Evolutionary conservation across 2,329 filamentous ascomycete genomes (phyloP), one percentile per base, ranked within the genome.

Genomic region (Apiospora kogelbergensis): DNA sequence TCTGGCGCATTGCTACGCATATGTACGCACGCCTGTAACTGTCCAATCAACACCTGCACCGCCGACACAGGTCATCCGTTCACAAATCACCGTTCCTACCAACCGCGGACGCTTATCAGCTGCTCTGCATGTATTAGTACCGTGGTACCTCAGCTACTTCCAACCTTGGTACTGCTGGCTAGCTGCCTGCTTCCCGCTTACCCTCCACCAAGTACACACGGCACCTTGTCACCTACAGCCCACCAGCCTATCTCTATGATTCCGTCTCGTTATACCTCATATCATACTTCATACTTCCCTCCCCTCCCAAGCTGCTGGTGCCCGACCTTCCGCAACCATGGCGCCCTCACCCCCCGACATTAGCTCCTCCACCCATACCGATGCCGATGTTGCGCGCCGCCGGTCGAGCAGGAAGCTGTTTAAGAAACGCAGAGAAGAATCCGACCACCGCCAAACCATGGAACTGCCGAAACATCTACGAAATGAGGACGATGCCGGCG

Each of bases 391-490:
- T 37, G 80, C 78, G 66, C 80, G 80, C 68, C 82, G 81, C 66
- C 73, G 73, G 68, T 75, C 81, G 13, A 79, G 78, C 67, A 81
- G 79, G 68, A 86, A 81, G 73, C 80, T 86, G 20, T 81, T 81
- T 42, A 85, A 83, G 76, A 83, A 79, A 70, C 81, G 76, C 42
- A 80, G 80, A 71, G 80, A 81, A 42, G 74, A 77, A 20, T 78
- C 80, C 63, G 37, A 11, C 53, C 53, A 26, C 37, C 79, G 74
- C 3, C 78, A 81, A 2, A 81, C 81, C 15, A 82, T 85, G 80
- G 83, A 87, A 69, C 81, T 89, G 6, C 87, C 87, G 15, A 86
- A 88, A 30, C 84, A 83, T 22, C 78, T 89, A 45, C 84, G 82
- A 75, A 82, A 84, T 63, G 73, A 78, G 57, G 83, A 80, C 71